Percentiles rank a stretch among this genome's conserved stretches.
Evolutionary conservation across 305 asterid genomes (phyloP).

Genomic region (Solanum hybrid): DNA sequence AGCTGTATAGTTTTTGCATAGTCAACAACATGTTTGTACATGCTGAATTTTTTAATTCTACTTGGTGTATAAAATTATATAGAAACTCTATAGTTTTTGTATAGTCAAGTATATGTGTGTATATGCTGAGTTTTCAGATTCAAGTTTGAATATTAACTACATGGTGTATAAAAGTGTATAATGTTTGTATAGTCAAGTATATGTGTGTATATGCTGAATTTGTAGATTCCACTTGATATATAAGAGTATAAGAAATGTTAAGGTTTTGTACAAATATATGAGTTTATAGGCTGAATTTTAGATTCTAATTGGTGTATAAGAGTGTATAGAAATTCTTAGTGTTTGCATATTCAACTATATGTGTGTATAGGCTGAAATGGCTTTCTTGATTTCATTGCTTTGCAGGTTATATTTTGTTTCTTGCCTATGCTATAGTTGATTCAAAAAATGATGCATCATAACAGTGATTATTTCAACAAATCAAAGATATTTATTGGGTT

Average conservation of each 20-base stretch:
- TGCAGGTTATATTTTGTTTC: not conserved
- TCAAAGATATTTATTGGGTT: not conserved
- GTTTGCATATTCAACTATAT: not conserved
- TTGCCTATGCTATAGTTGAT: not conserved
- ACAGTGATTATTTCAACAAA: not conserved
- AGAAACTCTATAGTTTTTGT: not conserved
- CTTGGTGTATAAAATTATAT: not conserved
- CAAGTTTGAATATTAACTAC: not conserved
- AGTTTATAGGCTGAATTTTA: not conserved
- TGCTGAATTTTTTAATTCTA: not conserved
- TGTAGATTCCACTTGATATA: not conserved
- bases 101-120: not conserved
- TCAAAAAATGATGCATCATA: not conserved
- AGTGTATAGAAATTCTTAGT: not conserved
- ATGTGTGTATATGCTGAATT: not conserved
- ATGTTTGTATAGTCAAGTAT: not conserved
- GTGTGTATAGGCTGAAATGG: not conserved
- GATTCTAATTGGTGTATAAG: not conserved
- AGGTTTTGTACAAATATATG: not conserved
- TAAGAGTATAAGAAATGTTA: not conserved
- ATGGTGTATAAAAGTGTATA: not conserved
- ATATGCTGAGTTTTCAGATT: not conserved
- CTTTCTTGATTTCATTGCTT: not conserved
- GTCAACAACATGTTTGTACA: not conserved
- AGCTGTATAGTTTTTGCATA: not conserved